These are phyloP conservation scores for Alnus glutinosa DNA, from an alignment of 306 rosid species.

Conservation along the genomic window DNA sequence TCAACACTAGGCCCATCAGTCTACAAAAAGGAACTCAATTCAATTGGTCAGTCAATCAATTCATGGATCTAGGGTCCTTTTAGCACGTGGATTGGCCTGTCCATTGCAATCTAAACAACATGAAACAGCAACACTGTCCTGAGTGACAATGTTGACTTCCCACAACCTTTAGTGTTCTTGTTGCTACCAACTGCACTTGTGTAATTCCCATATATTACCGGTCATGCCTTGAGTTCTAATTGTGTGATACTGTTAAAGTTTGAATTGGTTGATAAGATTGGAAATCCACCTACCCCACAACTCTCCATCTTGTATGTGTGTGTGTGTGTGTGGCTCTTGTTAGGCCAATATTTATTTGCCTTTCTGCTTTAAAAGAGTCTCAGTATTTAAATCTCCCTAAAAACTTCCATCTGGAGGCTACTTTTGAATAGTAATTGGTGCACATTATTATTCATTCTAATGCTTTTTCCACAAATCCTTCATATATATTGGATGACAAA, in stretches of 20 bases:
- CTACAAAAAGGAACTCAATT: conserved; percentile 17
- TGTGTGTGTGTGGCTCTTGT: not conserved
- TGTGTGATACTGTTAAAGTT: too few species aligned
- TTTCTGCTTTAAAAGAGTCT: not conserved
- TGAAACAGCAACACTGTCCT: not conserved
- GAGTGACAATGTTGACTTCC: not conserved
- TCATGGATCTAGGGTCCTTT: not conserved
- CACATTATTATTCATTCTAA: not conserved
- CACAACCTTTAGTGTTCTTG: not conserved
- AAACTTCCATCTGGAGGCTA: not conserved
- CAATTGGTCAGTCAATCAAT: conserved; percentile 28
- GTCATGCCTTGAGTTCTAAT: too few species aligned
- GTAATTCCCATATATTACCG: too few species aligned
- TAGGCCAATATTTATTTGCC: not conserved
- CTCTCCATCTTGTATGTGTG: not conserved
- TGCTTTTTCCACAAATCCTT: conserved; percentile 5
- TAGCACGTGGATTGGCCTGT: conserved; percentile 20
- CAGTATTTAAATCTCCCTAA: not conserved
- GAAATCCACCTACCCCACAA: too few species aligned
- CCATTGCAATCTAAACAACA: conserved; percentile 11
- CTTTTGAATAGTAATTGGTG: not conserved
- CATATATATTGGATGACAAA: not conserved
- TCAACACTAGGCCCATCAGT: conserved; percentile 15
- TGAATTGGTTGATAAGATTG: too few species aligned
- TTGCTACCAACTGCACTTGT: not conserved